Evolutionary conservation across 306 rosid genomes (phyloP).

Genomic region (Dryas octopetala): DNA sequence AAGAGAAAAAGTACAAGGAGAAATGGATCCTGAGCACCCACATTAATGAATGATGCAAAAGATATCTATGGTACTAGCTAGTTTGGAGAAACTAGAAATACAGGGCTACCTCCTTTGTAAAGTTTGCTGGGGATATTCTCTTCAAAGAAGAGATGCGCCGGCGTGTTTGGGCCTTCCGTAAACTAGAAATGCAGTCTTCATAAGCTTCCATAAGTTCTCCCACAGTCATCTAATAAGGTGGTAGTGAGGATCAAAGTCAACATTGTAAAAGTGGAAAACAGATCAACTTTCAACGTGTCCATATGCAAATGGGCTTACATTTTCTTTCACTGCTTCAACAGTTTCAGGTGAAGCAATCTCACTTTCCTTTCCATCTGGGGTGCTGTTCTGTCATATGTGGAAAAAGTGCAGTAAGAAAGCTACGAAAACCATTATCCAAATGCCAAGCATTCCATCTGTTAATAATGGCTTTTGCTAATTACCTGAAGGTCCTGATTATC

Average conservation of each 20-base stretch:
- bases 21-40: not conserved
- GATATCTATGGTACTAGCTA: constrained; percentile 14
- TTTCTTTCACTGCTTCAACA: constrained; percentile 47
- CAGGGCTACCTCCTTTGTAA: constrained; percentile 68
- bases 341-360: constrained; percentile 44
- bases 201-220: constrained; percentile 71
- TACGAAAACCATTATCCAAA: constrained; percentile 27
- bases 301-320: constrained; percentile 46
- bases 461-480: constrained; percentile 30
- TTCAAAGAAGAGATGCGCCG: constrained; percentile 68
- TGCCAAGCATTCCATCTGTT: constrained; percentile 10
- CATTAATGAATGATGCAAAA: constrained; percentile 8
- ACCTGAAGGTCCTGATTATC: constrained; percentile 62
- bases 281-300: constrained; percentile 19
- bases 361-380: constrained; percentile 37
- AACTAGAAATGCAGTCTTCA: constrained; percentile 72
- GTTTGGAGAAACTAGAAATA: constrained; percentile 9
- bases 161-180: constrained; percentile 59
- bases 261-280: constrained; percentile 23
- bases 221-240: constrained; percentile 70
- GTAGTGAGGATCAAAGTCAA: constrained; percentile 31
- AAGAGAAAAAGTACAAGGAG: constrained; percentile 1
- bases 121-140: constrained; percentile 81
- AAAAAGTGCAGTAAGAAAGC: constrained; percentile 35
- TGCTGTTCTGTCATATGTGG: constrained; percentile 62